These are phyloP conservation scores for Rosa lucieae DNA, from an alignment of 306 rosid species.

Conservation along the genomic window DNA sequence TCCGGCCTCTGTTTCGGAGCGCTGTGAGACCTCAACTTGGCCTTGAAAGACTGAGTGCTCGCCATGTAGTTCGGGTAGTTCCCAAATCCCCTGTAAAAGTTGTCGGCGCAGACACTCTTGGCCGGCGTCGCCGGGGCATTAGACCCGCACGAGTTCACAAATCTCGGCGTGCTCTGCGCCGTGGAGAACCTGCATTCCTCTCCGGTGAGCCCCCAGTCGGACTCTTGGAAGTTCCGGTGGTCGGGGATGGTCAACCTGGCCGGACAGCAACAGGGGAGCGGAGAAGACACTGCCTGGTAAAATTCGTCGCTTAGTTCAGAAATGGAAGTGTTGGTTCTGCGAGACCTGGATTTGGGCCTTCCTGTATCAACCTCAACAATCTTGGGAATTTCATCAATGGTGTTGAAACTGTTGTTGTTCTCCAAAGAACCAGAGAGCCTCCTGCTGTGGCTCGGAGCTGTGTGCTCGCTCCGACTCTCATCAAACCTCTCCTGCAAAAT, in stretches of 20 bases:
- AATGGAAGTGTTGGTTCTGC: conserved; percentile 63
- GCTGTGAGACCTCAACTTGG: conserved; percentile 82
- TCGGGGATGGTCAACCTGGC: conserved; percentile 45
- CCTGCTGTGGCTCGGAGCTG: conserved; percentile 58
- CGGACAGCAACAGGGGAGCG: conserved; percentile 44
- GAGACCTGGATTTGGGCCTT: conserved; percentile 70
- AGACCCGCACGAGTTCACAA: conserved; percentile 45
- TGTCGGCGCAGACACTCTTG: conserved; percentile 49
- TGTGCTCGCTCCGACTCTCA: conserved; percentile 51
- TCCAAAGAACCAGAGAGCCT: conserved; percentile 65
- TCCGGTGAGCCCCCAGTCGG: conserved; percentile 68
- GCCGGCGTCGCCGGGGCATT: conserved; percentile 53
- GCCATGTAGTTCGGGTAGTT: conserved; percentile 73
- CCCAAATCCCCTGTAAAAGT: conserved; percentile 40
- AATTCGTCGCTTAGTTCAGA: conserved; percentile 61
- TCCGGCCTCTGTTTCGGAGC: conserved; percentile 94
- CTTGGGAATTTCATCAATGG: conserved; percentile 67
- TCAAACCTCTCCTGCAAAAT: conserved; percentile 71
- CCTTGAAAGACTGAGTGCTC: conserved; percentile 70
- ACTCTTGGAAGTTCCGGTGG: conserved; percentile 45
- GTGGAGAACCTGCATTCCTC: conserved; percentile 78
- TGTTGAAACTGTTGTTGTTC: conserved; percentile 29
- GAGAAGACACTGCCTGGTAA: conserved; percentile 48
- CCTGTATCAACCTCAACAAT: conserved; percentile 86
- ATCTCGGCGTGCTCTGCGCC: conserved; percentile 87